Evolutionary conservation across 2,329 filamentous ascomycete species (phyloP), one percentile per base, ranked within the genome.

Genomic region (Neoascochyta sp.): DNA sequence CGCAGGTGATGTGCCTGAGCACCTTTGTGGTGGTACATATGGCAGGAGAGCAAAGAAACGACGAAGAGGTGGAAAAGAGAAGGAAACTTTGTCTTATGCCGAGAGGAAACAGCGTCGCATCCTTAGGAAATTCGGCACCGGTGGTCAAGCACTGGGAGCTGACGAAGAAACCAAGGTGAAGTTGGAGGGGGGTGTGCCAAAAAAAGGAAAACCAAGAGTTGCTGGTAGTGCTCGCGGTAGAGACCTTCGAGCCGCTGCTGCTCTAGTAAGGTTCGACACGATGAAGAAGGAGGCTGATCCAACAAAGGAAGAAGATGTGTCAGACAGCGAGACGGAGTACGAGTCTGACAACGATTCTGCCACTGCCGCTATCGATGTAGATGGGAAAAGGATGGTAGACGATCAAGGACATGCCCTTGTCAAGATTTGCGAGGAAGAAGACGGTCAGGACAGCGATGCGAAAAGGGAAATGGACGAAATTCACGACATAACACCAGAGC

Each of bases 11-110:
- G 42, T 63, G 8, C 58, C 60, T 6, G 58, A 86, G 52, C 80
- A 87, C 56, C 66, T 92, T 1, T 94, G 87, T 50, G 87, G 87
- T 41, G 87, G 87, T 2, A 88, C 85, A 3, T 94, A 83, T 56
- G 64, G 71, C 21, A 68, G 72, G 49, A 66, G 69, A 34, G 64
- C 63, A 13, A 81, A 77, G 54, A 68, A 74, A 31, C 74, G 73
- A 50, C 66, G 63, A 36, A 45, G 62, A 49, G 60, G 46, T 4
- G 45, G 39, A 3, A 59, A 54, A 17, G 63, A 73, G 27, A 67
- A 64, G 46, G 65, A 70, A 16, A 63, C 68, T 24, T 48, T 81
- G 16, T 78, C 73, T 5, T 86, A 86, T 59, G 78, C 81, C 24
- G 84, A 90, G 63, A 73, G 75, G 49, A 81, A 87, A 57, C 80